phyloP scores from a whole-genome alignment of 345 rosid genomes.

The Anastatica hierochuntica region DNA sequence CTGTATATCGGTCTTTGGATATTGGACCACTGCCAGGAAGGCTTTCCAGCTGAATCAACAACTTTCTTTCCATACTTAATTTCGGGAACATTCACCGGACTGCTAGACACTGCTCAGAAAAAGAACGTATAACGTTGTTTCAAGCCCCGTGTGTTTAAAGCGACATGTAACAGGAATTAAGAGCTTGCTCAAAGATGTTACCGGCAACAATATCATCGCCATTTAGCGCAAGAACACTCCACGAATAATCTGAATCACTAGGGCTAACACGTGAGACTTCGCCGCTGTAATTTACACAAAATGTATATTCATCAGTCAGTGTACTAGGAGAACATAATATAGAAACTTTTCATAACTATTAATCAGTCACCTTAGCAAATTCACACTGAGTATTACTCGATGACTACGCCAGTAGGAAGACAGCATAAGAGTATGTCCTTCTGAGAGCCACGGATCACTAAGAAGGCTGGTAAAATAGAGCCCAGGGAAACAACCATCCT shows the following conservation, averaged over 20 bases:
- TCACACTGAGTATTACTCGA: conserved; percentile 59
- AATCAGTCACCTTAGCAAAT: conserved; percentile 48
- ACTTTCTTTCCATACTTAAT: conserved; percentile 58
- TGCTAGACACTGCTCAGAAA: conserved; percentile 58
- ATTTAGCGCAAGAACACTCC: conserved; percentile 59
- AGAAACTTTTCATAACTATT: background rate
- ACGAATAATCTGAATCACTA: conserved; percentile 46
- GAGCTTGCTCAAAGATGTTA: conserved; percentile 25
- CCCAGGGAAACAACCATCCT: conserved; percentile 78
- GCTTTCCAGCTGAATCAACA: conserved; percentile 29
- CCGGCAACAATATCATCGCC: conserved; percentile 77
- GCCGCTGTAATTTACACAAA: conserved; percentile 43
- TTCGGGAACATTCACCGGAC: conserved; percentile 65
- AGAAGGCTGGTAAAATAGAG: conserved; percentile 49
- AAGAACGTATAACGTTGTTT: background rate
- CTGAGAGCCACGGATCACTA: conserved; percentile 78
- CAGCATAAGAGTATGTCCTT: conserved; percentile 66
- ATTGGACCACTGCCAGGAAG: conserved; percentile 58
- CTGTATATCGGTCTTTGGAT: conserved; percentile 50
- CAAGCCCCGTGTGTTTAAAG: conserved; percentile 1
- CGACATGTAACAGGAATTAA: background rate
- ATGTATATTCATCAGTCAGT: conserved; percentile 12
- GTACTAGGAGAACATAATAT: background rate
- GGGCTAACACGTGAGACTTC: conserved; percentile 61
- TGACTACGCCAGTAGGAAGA: conserved; percentile 66